Base-by-base conservation (phyloP, 306 rosid genomes). In the Cajanus cajan region DNA sequence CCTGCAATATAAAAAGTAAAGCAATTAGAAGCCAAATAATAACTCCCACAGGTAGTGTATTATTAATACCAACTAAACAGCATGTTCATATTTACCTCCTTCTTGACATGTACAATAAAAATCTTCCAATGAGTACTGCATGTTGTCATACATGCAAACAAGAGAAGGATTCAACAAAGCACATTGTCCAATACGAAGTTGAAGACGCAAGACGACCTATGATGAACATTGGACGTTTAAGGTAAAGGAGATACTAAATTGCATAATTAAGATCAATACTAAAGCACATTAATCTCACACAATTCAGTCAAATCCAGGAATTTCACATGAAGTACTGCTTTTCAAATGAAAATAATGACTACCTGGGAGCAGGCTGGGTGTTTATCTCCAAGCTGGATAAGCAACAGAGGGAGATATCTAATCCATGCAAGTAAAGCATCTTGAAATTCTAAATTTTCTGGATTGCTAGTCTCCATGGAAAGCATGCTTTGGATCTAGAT, bases 201-300 rank as follows among this genome's bases (percentile, higher is more conserved):
- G 90, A 87, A 93, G 88, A 71, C 58, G 87, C 75, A 91, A 52
- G 65, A 87, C 88, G 78, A 73, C 97, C 98, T 95, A 78, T 18
- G 71, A 68, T 50, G 77, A 77, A 67, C 51, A 80, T 43, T 16
- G 52, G 72, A 61, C 25, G 31, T 72, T 71, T 76, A 57, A 76
- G 22, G 34, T 68, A 68, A 51, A 18, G 28, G 7, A 76, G 22
- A 68, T 28, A 59, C 39, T 65, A 55, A 59, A 71, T 71, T 5
- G 2, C 79, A 76, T 14, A 77, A 43, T 83, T 21, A 65, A 33
- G 57, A 73, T 59, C 55, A 76, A 31, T 80, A 77, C 55, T 13
- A 61, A 39, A 47, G 43, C 62, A 61, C 36, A 73, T 41, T 59
- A 50, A 61, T 55, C 33, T 51, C 77, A 24, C 11, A 25, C 67